These are phyloP conservation scores for Penicillium psychrosexuale DNA, from an alignment of 2,329 filamentous ascomycete species.

Conservation along the genomic window DNA sequence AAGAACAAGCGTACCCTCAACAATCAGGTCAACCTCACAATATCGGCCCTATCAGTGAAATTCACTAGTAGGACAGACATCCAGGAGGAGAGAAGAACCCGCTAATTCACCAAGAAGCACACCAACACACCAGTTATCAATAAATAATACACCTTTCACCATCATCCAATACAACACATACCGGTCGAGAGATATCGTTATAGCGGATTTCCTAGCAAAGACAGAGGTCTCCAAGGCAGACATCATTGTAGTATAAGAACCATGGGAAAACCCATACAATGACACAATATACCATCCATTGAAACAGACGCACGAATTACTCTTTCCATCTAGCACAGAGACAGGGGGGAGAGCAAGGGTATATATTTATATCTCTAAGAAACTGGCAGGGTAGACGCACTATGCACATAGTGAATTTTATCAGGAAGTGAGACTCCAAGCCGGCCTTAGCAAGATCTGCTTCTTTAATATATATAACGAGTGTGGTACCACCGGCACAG, in stretches of 20 bases:
- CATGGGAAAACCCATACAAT: background rate
- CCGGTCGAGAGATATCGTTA: background rate
- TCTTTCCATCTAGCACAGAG: background rate
- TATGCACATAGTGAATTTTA: background rate
- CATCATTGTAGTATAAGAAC: background rate
- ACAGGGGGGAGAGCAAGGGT: background rate
- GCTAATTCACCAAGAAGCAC: background rate
- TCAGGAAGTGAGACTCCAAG: background rate
- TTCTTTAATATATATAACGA: too few relatives aligned
- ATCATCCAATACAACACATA: background rate
- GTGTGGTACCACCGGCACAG: background rate
- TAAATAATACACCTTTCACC: background rate
- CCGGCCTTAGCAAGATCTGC: too few relatives aligned
- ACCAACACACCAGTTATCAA: background rate
- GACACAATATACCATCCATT: background rate
- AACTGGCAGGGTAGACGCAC: background rate
- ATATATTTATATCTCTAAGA: background rate
- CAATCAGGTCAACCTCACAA: background rate
- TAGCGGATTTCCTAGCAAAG: background rate
- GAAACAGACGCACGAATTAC: background rate
- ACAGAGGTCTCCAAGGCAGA: background rate
- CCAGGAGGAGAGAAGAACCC: background rate
- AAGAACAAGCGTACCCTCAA: background rate
- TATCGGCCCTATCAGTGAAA: accelerated
- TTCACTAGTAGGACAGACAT: background rate